Base-by-base conservation (phyloP, 352 stramenopile genomes). In the Globisporangium acanthophoron region DNA sequence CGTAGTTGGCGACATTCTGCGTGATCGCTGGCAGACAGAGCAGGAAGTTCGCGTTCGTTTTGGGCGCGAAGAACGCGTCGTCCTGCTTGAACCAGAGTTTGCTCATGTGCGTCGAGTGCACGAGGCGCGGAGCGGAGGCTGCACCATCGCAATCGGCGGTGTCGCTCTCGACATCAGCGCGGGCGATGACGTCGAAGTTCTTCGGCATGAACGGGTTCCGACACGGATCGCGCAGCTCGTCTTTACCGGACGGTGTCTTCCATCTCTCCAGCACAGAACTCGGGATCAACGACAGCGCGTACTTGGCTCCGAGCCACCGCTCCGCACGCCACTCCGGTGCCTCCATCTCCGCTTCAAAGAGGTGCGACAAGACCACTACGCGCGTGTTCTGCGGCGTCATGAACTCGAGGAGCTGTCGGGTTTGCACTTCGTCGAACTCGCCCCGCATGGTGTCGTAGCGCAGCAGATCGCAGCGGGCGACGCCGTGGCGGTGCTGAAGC, bases 31-130 rank as follows among this genome's bases (percentile, higher is more conserved):
- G 79, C 1, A 92, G 60, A 21, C 65, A 78, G 12, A 92, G 27
- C 9, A 90, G 64, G 39, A 91, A 85, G 48, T 73, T 84, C 27
- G 85, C 78, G 49, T 85, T 85, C 31, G 73, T 77, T 58, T 84
- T 85, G 37, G 85, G 85, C n/a, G 80, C 69, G 31, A 69, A 59
- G 58, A 95, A 95, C 24, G 54, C 73, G 21, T 57, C 44, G 43
- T 91, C 83, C 6, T 70, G 81, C 27, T 90, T 87, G 73, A 81
- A 93, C 79, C 85, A 94, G 29, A 93, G 69, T 58, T 88, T 80
- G 53, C 68, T 83, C 56, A 68, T 66, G 9, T 21, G 39, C 3
- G 71, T 80, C 31, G 58, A 61, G 41, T 62, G 46, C 12, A 76
- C 66, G 3, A 88, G 59, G 27, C 73, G 43, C 0, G 77, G 76